phyloP scores from a whole-genome alignment of 1,284 basidiomycete species.

The Pulveroboletus sp. region DNA sequence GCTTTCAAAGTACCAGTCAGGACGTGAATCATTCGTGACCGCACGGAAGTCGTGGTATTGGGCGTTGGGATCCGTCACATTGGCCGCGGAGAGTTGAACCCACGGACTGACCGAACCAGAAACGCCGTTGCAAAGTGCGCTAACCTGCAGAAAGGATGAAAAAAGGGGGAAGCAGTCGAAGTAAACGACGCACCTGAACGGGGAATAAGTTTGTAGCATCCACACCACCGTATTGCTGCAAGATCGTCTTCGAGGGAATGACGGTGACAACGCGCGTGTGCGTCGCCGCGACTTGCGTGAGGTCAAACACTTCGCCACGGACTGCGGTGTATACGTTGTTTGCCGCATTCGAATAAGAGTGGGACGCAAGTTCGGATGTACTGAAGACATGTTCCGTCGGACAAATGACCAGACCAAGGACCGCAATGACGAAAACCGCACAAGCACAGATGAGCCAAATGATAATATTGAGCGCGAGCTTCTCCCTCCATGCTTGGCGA shows the following conservation, averaged over 20 bases:
- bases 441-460: constrained; percentile 93
- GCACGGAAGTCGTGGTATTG: constrained; percentile 96
- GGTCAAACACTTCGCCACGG: constrained; percentile 92
- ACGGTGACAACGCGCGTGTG: constrained; percentile 77
- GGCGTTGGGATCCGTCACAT: constrained; percentile 80
- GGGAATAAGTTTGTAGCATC: constrained; percentile 86
- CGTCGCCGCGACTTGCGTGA: constrained; percentile 57
- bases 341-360: constrained; percentile 64
- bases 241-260: constrained; percentile 71
- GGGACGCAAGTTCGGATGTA: constrained; percentile 70
- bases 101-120: constrained; percentile 83
- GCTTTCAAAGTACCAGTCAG: constrained; percentile 96
- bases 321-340: constrained; percentile 82
- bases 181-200: constrained; percentile 66
- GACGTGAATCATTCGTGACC: constrained; percentile 83
- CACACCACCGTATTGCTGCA: constrained; percentile 85
- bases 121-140: constrained; percentile 89
- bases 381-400: constrained; percentile 93
- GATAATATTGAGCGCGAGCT: constrained; percentile 92
- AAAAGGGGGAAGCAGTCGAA: neutral
- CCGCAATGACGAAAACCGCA: constrained; percentile 91
- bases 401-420: constrained; percentile 89
- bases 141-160: constrained; percentile 57
- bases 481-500: constrained; percentile 96
- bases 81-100: constrained; percentile 77